phyloP scores from a whole-genome alignment of 805 yeast species.

The Helenozyma baotianmanensis region DNA sequence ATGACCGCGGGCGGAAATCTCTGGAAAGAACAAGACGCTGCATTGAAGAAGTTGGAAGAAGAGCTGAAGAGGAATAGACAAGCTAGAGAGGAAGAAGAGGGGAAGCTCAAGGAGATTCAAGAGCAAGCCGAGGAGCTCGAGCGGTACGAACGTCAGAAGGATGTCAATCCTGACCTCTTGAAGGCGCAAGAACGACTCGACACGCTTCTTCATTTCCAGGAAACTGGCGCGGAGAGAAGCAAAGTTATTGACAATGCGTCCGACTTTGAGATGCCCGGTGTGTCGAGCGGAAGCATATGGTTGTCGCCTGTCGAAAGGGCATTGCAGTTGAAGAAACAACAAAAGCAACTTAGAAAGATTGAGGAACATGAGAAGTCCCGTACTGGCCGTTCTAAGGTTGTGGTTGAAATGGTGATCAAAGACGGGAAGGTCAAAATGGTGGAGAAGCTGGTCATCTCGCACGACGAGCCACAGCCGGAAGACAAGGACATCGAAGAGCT shows the following conservation, averaged over 20 bases:
- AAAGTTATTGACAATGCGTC: conserved; percentile 89
- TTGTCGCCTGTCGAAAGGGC: conserved; percentile 85
- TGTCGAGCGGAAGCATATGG: conserved; percentile 61
- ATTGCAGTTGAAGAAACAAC: conserved; percentile 79
- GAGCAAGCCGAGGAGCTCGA: conserved; percentile 43
- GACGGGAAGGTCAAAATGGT: conserved; percentile 75
- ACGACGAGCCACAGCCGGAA: conserved; percentile 26
- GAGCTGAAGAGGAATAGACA: conserved; percentile 24
- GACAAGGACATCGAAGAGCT: conserved; percentile 32
- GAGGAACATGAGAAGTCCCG: conserved; percentile 51
- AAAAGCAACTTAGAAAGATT: conserved; percentile 60
- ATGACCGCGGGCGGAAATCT: conserved; percentile 57
- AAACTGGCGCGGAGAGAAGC: conserved; percentile 84
- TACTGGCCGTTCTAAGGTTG: conserved; percentile 68
- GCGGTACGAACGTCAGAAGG: conserved; percentile 35
- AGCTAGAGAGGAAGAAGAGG: conserved; percentile 15
- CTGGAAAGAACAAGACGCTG: conserved; percentile 63
- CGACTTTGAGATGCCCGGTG: conserved; percentile 66
- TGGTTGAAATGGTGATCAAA: conserved; percentile 70
- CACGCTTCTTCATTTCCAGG: conserved; percentile 73
- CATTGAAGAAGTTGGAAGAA: conserved; percentile 57
- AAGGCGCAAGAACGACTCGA: conserved; percentile 74
- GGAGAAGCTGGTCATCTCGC: conserved; percentile 33
- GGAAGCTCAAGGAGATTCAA: conserved; percentile 29
- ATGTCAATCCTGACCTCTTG: conserved; percentile 52